Percentiles rank a stretch among this genome's conserved stretches.
phyloP scores from a whole-genome alignment of 1,139 yeast genomes.

The Geotrichum bryndzae region DNA sequence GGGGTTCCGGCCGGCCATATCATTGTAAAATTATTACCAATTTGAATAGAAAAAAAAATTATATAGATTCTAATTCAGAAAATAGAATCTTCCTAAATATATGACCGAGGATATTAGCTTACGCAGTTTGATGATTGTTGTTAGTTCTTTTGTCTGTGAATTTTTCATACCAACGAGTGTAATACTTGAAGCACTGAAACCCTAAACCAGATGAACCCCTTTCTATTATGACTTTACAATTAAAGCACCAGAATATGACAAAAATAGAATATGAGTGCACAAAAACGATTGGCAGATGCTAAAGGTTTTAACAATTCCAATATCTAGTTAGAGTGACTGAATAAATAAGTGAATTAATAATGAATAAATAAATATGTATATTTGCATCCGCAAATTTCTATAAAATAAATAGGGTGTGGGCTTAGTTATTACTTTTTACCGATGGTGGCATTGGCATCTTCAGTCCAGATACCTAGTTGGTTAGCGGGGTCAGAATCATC shows the following conservation, averaged over 20 bases:
- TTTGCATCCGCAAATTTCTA: not conserved
- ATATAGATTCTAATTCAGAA: not conserved
- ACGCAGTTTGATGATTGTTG: not conserved
- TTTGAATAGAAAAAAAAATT: not conserved
- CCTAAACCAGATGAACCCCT: not conserved
- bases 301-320: not conserved
- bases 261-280: not conserved
- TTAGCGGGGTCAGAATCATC: not conserved
- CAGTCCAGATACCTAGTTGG: not conserved
- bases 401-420: not conserved
- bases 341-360: not conserved
- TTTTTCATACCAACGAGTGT: not conserved
- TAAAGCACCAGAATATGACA: not conserved
- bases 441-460: not conserved
- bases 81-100: not conserved
- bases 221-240: not conserved
- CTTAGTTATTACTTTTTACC: not conserved
- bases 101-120: not conserved
- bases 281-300: not conserved
- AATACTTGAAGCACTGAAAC: not conserved
- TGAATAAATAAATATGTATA: not conserved
- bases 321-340: not conserved
- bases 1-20: conserved; percentile 21
- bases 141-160: not conserved
- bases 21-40: conserved; percentile 9